Percentiles rank a stretch among this genome's conserved stretches.
phyloP scores from a whole-genome alignment of 495 filamentous ascomycete genomes.

The Geoglossum glabrum region DNA sequence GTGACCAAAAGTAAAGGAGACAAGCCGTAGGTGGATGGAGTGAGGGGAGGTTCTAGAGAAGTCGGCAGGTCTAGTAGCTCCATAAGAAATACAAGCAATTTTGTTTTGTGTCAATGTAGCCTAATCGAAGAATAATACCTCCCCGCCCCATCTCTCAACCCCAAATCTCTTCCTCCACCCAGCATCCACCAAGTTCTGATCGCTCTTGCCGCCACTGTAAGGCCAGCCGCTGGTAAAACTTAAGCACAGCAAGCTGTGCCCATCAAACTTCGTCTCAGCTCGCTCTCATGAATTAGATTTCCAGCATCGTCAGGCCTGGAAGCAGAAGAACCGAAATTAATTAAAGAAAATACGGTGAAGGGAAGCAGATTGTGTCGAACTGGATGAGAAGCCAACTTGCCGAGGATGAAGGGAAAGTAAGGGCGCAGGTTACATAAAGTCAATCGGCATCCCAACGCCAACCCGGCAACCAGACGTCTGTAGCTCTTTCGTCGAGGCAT shows the following conservation, averaged over 20 bases:
- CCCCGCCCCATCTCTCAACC: not conserved
- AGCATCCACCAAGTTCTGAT: not conserved
- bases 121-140: not conserved
- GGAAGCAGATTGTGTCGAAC: not conserved
- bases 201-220: not conserved
- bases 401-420: not conserved
- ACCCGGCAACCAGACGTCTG: not conserved
- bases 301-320: not conserved
- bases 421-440: slow-evolving; percentile 1
- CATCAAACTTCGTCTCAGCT: not conserved
- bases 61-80: not conserved
- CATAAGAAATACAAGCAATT: not conserved
- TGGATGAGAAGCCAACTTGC: not conserved
- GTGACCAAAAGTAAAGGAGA: not conserved
- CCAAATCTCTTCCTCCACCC: too few relatives aligned
- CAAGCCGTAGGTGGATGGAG: not conserved
- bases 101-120: not conserved
- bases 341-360: not conserved
- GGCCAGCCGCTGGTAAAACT: not conserved
- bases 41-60: not conserved
- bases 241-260: not conserved
- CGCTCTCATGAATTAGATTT: slow-evolving; percentile 3
- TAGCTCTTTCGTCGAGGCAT: not conserved
- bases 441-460: not conserved
- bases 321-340: slow-evolving; percentile 1